Conservation (phyloP, 305 asterid species). For the Rubia occidens region DNA sequence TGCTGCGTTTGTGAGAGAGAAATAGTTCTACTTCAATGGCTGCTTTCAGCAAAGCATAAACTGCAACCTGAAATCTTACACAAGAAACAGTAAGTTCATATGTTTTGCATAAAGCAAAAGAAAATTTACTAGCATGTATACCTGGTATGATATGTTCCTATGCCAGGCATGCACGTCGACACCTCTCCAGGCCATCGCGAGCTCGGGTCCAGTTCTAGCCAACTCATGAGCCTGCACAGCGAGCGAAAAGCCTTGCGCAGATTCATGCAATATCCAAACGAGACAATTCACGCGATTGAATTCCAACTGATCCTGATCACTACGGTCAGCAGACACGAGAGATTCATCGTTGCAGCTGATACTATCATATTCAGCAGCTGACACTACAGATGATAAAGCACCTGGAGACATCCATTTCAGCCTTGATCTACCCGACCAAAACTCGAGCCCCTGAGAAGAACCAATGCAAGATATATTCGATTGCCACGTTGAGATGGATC, state of each 20-base stretch:
- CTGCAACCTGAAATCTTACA: slow-evolving; percentile 46
- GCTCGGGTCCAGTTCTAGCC: slow-evolving; percentile 39
- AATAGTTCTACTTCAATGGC: slow-evolving; percentile 53
- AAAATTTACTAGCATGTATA: slow-evolving; percentile 10
- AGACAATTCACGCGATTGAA: slow-evolving; percentile 49
- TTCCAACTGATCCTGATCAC: slow-evolving; percentile 26
- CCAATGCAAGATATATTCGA: slow-evolving; percentile 23
- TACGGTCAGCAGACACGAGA: slow-evolving; percentile 16
- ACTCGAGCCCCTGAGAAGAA: slow-evolving; percentile 21
- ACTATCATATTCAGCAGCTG: slow-evolving; percentile 27
- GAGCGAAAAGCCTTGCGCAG: slow-evolving; percentile 56
- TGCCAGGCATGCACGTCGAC: slow-evolving; percentile 73
- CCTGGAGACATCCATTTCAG: slow-evolving; percentile 31
- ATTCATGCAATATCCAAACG: slow-evolving; percentile 48
- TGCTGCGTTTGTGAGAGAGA: slow-evolving; percentile 66
- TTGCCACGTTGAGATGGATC: slow-evolving; percentile 19
- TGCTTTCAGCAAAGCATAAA: slow-evolving; percentile 58
- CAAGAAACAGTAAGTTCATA: neutral
- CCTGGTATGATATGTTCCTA: slow-evolving; percentile 56
- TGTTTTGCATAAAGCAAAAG: neutral
- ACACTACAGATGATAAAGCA: slow-evolving; percentile 31
- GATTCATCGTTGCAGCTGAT: slow-evolving; percentile 23
- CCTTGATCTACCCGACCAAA: slow-evolving; percentile 8
- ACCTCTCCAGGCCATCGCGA: slow-evolving; percentile 77
- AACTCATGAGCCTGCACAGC: slow-evolving; percentile 37